Evolutionary conservation across 2,329 filamentous ascomycete species (phyloP).

Genomic region (Trichoderma lentiforme): DNA sequence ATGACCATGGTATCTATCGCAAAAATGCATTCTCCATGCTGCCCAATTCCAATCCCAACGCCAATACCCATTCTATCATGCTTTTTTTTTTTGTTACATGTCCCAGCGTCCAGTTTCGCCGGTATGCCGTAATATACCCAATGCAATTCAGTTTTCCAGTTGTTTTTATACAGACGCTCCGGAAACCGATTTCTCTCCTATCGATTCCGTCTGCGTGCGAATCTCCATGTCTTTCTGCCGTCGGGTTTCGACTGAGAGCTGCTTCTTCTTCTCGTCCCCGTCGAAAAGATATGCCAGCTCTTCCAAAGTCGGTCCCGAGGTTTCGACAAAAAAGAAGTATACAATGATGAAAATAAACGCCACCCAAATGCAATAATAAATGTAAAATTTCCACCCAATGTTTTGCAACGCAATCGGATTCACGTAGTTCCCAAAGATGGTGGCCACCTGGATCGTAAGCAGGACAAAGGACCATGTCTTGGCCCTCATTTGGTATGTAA

Average conservation of each 20-base stretch:
- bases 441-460: slow-evolving; percentile 36
- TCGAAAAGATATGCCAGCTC: slow-evolving; percentile 37
- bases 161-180: background rate
- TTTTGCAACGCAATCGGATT: slow-evolving; percentile 38
- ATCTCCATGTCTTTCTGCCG: slow-evolving; percentile 22
- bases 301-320: slow-evolving; percentile 35
- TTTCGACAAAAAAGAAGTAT: slow-evolving; percentile 42
- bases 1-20: slow-evolving; percentile 4
- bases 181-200: slow-evolving; percentile 14
- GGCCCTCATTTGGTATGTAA: slow-evolving; percentile 41
- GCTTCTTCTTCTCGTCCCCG: slow-evolving; percentile 24
- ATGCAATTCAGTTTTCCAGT: background rate
- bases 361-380: slow-evolving; percentile 41
- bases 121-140: background rate
- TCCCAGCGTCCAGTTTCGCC: background rate
- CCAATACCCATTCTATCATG: background rate
- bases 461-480: slow-evolving; percentile 42
- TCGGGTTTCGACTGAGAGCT: slow-evolving; percentile 28
- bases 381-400: slow-evolving; percentile 42
- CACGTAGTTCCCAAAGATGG: slow-evolving; percentile 39
- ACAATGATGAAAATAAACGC: slow-evolving; percentile 35
- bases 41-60: background rate
- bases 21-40: background rate
- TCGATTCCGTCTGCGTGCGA: slow-evolving; percentile 8
- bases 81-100: background rate